Conservation (phyloP, 306 rosid species). For the Hippophae rhamnoides region DNA sequence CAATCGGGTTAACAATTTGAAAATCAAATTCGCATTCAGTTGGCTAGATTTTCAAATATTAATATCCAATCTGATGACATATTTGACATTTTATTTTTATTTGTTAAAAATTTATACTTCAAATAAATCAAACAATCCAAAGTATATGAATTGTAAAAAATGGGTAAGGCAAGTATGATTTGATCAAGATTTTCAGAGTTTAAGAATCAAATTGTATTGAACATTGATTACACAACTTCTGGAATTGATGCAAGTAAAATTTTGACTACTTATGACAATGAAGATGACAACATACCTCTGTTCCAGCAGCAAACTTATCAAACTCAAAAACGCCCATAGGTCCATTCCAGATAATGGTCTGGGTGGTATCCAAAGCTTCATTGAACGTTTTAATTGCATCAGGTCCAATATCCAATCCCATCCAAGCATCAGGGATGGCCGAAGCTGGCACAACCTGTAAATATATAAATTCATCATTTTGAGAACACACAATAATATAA, state of each 20-base stretch:
- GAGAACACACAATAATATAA: neutral
- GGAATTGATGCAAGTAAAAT: neutral
- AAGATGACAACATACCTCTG: conserved; percentile 41
- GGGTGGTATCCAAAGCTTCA: conserved; percentile 59
- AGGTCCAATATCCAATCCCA: conserved; percentile 98
- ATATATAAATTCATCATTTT: conserved; percentile 7
- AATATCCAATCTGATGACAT: too few relatives aligned
- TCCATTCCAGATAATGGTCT: conserved; percentile 89
- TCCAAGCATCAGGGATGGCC: conserved; percentile 83
- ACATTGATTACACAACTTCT: neutral
- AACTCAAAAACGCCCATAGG: conserved; percentile 99
- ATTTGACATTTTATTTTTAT: too few relatives aligned
- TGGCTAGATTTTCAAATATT: too few relatives aligned
- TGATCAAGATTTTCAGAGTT: too few relatives aligned
- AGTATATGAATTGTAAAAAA: too few relatives aligned
- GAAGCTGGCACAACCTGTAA: conserved; percentile 72
- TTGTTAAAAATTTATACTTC: too few relatives aligned
- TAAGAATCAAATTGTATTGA: too few relatives aligned
- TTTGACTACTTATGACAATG: neutral
- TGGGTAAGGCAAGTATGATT: too few relatives aligned
- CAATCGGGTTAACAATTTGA: too few relatives aligned
- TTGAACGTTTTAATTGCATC: conserved; percentile 71
- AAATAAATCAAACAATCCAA: too few relatives aligned
- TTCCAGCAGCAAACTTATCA: conserved; percentile 78
- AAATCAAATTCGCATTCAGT: too few relatives aligned